These are phyloP conservation scores for Thraustotheca clavata DNA, from an alignment of 352 stramenopile genomes.

Conservation along the genomic window DNA sequence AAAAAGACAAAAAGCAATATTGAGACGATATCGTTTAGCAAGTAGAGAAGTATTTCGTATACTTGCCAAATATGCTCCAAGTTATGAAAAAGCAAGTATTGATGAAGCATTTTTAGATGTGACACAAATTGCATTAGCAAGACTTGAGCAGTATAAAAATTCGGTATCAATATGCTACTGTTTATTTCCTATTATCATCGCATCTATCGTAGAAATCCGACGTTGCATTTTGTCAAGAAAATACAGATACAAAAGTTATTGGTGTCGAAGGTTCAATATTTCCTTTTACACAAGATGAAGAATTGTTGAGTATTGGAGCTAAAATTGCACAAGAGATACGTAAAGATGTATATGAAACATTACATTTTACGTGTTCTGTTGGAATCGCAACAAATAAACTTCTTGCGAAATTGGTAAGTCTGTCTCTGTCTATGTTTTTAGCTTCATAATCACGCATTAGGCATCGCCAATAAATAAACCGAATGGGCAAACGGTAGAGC, in stretches of 20 bases:
- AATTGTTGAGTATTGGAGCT: conserved; percentile 56
- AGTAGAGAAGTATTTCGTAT: conserved; percentile 74
- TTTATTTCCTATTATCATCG: background rate
- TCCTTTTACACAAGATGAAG: conserved; percentile 51
- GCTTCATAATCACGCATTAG: background rate
- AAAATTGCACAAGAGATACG: conserved; percentile 65
- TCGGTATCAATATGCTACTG: conserved; percentile 23
- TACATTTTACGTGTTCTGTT: conserved; percentile 76
- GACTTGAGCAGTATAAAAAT: conserved; percentile 30
- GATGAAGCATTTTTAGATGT: conserved; percentile 81
- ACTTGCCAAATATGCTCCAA: conserved; percentile 34
- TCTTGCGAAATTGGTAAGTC: conserved; percentile 44
- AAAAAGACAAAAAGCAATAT: conserved; percentile 71
- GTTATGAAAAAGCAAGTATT: conserved; percentile 70
- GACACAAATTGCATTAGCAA: conserved; percentile 48
- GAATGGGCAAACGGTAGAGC: conserved; percentile 50
- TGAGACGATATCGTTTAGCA: conserved; percentile 66
- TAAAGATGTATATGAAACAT: conserved; percentile 39
- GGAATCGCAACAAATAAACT: conserved; percentile 73
- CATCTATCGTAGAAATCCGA: conserved; percentile 27
- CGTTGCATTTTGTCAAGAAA: conserved; percentile 39
- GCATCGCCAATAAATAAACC: conserved; percentile 75
- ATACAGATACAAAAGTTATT: conserved; percentile 64
- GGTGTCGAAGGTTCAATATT: conserved; percentile 42
- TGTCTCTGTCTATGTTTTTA: background rate